Conservation (phyloP, 352 stramenopile genomes). For the Paralagenidium karlingii region DNA sequence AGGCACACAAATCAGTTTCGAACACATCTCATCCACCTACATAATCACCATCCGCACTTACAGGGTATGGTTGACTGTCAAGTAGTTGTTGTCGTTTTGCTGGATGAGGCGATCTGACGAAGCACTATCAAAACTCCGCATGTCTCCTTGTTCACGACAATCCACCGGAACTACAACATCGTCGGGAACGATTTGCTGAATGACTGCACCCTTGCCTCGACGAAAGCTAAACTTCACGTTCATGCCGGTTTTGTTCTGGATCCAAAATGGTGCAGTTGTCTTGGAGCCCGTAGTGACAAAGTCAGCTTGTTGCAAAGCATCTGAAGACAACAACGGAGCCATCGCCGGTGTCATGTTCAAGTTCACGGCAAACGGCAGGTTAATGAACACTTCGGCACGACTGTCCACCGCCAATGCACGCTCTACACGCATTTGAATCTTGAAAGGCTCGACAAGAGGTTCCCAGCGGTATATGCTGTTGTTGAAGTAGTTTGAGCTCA, state of each 20-base stretch:
- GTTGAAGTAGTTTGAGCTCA: slow-evolving; percentile 85
- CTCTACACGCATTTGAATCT: slow-evolving; percentile 62
- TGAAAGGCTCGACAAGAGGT: slow-evolving; percentile 73
- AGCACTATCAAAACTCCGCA: slow-evolving; percentile 79
- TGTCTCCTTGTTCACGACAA: slow-evolving; percentile 74
- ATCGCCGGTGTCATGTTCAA: slow-evolving; percentile 82
- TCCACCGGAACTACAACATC: slow-evolving; percentile 70
- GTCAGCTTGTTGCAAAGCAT: slow-evolving; percentile 68
- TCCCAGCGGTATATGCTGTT: slow-evolving; percentile 87
- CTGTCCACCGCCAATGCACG: slow-evolving; percentile 57
- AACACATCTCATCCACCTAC: not conserved
- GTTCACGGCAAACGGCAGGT: slow-evolving; percentile 76
- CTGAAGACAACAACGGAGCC: slow-evolving; percentile 67
- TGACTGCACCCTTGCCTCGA: slow-evolving; percentile 58
- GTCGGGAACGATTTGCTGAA: slow-evolving; percentile 56
- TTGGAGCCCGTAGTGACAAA: slow-evolving; percentile 81
- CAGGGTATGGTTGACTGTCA: slow-evolving; percentile 81
- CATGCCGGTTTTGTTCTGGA: slow-evolving; percentile 77
- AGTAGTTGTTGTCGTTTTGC: slow-evolving; percentile 49
- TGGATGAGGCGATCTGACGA: slow-evolving; percentile 63
- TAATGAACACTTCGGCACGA: slow-evolving; percentile 64
- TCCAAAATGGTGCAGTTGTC: slow-evolving; percentile 80
- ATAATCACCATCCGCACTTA: slow-evolving; percentile 49
- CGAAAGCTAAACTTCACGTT: slow-evolving; percentile 82
- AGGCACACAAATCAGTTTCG: slow-evolving; percentile 4